Base-by-base conservation (phyloP, 768 basidiomycete genomes). In the Xanthoconium stramineum region DNA sequence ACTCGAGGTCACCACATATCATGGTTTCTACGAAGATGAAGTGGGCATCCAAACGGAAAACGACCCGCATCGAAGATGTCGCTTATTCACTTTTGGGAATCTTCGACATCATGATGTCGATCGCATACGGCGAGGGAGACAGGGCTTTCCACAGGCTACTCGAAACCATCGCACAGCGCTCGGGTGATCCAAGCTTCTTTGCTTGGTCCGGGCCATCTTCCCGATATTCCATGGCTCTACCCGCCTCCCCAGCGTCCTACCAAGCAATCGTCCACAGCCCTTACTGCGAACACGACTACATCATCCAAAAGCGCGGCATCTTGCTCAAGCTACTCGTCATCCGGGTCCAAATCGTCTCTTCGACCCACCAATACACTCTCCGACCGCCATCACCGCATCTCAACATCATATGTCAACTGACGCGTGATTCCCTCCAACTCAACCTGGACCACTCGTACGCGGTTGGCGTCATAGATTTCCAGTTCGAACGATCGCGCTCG, bases 11-110 rank as follows among this genome's bases (percentile, higher is more conserved):
- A 9, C 17, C 43, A 19, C 8, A 11, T 35, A 36, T 53, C 42
- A 45, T 59, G 40, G 58, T 61, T 20, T 59, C 49, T 15, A 47
- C 48, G 6, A 60, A 60, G 53, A 61, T 61, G 60, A 28, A n/a
- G 15, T 61, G 59, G 60, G 60, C 60, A 5, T 49, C 60, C 1
- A 61, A 45, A 36, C 60, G 60, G 11, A 56, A 50, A 30, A 52
- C 60, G 0, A 61, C 60, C 0, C 59, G 60, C 4, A 20, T 50
- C 10, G 59, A 61, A 36, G 60, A 61, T 7, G 19, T 20, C 3
- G 52, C 59, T 15, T 60, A 60, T 39, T 60, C 36, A 6, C 58
- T 60, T 2, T 17, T 60, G 5, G 59, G 59, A 8, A 46, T 61
- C 39, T 60, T 61, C 15, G 59, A 61, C 37, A 50, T 60, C 37